A percentile compares a stretch with the other conserved stretches of the same genome.
Evolutionary conservation across 2,329 filamentous ascomycete species (phyloP).

Genomic region (Allantophomopsis lycopodina): DNA sequence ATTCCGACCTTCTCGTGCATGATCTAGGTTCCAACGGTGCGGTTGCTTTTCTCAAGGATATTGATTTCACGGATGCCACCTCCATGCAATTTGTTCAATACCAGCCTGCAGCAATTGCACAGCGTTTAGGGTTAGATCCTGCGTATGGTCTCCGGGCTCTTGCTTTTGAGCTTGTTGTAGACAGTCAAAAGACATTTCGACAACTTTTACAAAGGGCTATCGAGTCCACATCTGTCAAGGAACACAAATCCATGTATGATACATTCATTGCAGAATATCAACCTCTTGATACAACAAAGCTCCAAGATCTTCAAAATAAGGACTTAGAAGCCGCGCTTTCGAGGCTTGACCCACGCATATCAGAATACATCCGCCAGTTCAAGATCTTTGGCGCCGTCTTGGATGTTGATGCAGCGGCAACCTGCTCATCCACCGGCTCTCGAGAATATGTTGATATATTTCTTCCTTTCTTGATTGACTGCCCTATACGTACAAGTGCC

Average conservation of each 20-base stretch:
- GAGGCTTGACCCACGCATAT: conserved; percentile 31
- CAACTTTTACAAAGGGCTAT: conserved; percentile 11
- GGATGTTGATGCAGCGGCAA: not conserved
- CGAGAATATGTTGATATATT: conserved; percentile 33
- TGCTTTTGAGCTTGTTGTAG: conserved; percentile 17
- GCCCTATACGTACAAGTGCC: conserved; percentile 35
- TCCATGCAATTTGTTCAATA: conserved; percentile 17
- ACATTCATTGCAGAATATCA: conserved; percentile 15
- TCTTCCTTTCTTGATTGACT: conserved; percentile 49
- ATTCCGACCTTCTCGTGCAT: conserved; percentile 74
- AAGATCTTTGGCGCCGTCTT: conserved; percentile 8
- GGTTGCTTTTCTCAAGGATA: conserved; percentile 55
- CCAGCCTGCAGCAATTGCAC: conserved; percentile 27
- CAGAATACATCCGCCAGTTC: conserved; percentile 33
- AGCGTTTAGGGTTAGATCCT: conserved; percentile 25
- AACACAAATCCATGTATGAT: conserved; percentile 6
- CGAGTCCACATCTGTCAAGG: conserved; percentile 6
- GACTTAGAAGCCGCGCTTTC: conserved; percentile 2
- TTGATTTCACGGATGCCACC: conserved; percentile 9
- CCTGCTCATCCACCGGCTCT: conserved; percentile 5
- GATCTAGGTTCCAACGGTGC: conserved; percentile 46
- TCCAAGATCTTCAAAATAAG: not conserved
- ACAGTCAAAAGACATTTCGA: conserved; percentile 11
- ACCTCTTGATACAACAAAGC: too few relatives aligned
- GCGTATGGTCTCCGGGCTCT: conserved; percentile 22